A percentile compares a stretch with the other conserved stretches of the same genome.
phyloP scores from a whole-genome alignment of 257 asterid genomes.

The Leptodermis oblonga region DNA sequence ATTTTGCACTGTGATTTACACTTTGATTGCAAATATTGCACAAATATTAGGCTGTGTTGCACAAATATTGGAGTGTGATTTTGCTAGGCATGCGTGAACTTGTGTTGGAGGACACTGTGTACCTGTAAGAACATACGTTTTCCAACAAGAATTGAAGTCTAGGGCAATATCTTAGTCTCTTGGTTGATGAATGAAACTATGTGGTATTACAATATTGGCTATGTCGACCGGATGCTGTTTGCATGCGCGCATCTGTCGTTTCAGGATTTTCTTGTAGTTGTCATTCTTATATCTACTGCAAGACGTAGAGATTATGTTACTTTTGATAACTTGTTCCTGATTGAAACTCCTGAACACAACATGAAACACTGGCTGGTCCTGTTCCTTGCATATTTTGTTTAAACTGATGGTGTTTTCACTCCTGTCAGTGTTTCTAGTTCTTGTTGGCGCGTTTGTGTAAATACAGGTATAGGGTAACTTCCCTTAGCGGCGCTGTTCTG shows the following conservation, averaged over 20 bases:
- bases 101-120: background rate
- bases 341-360: background rate
- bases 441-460: background rate
- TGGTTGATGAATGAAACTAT: background rate
- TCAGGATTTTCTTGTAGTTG: background rate
- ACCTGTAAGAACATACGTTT: background rate
- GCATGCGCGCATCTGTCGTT: background rate
- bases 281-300: background rate
- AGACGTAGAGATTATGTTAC: background rate
- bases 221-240: background rate
- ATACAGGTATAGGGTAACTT: background rate
- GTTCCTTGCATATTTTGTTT: background rate
- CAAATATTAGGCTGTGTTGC: no score
- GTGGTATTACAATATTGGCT: no score
- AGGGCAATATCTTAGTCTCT: background rate
- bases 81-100: background rate
- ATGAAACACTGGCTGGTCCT: background rate
- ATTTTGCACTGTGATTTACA: no score
- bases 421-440: background rate
- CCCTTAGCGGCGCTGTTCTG: background rate
- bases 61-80: no score
- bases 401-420: background rate
- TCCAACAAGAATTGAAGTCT: background rate
- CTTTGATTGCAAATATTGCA: no score
- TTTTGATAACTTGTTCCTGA: background rate